Evolutionary conservation across 805 yeast species (phyloP), one percentile per base, ranked within the genome.

Genomic region (Saccharomycopsis sp.): DNA sequence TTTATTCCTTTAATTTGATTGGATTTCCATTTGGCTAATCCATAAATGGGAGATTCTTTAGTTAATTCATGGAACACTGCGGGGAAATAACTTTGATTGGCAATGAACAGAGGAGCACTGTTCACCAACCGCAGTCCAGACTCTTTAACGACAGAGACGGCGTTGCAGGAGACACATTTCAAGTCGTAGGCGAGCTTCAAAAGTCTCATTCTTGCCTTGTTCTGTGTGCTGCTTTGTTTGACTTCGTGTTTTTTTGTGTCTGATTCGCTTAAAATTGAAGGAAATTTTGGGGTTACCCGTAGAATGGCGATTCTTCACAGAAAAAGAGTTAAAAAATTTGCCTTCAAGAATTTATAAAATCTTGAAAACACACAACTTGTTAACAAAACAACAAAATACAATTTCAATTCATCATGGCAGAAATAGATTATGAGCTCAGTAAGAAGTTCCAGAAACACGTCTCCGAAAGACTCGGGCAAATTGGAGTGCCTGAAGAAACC

Each of bases 31-130:
- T 29, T 36, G n/a, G 44, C 44, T 8, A 40, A 13, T 4, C 18
- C 35, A 26, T 44, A 44, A 13, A 44, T 44, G 12, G 33, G 31
- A 3, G 41, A 31, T 12, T 40, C 42, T 28, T 44, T 44, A 18
- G 39, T 28, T 12, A 44, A 18, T 31, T 44, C 41, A 6, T 34
- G 25, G 6, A 27, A 25, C 6, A 41, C 21, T 3, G 45, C 31
- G 1, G 31, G 32, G 10, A 36, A 14, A 31, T 36, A 40, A 14
- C n/a, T 18, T n/a, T 20, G 8, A 8, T 34, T 12, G 6, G 19
- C 10, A 5, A 34, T 10, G 28, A 26, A 32, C 3, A 30, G 29
- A 18, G 18, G 13, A 3, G 37, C 8, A n/a, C 18, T 14, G 5
- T n/a, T 17, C 13, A 32, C 15, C 30, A 21, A 34, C 5, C 15